Percentiles rank a stretch among this genome's conserved stretches.
Conservation (phyloP, 306 rosid species). For the Mimosa pudica region DNA sequence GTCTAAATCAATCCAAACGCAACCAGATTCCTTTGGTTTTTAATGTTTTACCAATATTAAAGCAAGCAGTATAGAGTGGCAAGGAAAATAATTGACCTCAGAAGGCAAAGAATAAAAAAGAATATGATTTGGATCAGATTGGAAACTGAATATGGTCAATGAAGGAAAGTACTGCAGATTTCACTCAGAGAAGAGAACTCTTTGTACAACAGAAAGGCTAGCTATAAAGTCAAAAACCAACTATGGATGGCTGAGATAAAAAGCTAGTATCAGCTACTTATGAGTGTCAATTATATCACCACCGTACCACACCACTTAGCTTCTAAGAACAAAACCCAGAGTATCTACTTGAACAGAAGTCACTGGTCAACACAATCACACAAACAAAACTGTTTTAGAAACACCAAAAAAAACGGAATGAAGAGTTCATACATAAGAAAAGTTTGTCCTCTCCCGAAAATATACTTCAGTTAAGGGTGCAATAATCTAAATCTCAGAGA, state of each 20-base stretch:
- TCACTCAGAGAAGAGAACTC: background rate
- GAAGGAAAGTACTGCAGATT: background rate
- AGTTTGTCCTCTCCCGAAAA: too few species aligned
- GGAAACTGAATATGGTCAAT: constrained; percentile 3
- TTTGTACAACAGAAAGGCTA: background rate
- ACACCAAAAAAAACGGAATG: background rate
- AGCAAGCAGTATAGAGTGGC: background rate
- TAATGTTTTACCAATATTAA: background rate
- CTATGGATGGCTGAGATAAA: constrained; percentile 16
- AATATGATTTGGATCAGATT: constrained; percentile 22
- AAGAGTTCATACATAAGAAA: background rate
- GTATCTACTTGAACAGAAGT: constrained; percentile 6
- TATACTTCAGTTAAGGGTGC: background rate
- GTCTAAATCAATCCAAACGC: background rate
- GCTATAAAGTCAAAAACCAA: constrained; percentile 18
- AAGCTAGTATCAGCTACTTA: constrained; percentile 10
- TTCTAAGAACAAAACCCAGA: background rate
- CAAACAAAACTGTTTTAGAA: constrained; percentile 5
- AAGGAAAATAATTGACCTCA: constrained; percentile 16
- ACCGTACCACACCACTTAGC: constrained; percentile 7
- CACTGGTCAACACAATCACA: background rate
- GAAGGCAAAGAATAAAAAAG: background rate
- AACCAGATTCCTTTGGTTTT: background rate
- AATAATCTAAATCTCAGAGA: constrained; percentile 1
- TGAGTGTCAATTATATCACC: constrained; percentile 29